Conservation (phyloP, 257 asterid species). For the Osmanthus fragrans region DNA sequence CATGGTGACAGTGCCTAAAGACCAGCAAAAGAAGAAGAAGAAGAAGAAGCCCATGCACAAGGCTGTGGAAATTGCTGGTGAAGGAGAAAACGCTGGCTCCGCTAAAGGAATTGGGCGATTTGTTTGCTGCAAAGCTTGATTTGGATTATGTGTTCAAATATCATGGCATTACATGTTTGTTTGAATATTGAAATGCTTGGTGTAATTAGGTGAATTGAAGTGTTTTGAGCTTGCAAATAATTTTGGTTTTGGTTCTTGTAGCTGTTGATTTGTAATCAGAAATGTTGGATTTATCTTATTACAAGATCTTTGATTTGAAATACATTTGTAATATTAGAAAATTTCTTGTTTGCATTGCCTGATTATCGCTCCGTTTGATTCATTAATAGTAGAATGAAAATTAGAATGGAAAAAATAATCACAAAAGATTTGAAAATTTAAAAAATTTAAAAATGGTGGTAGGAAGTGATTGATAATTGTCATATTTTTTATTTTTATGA, state of each 20-base stretch:
- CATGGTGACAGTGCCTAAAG: conserved; percentile 44
- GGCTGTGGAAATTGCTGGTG: conserved; percentile 34
- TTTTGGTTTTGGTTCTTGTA: background rate
- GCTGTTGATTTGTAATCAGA: background rate
- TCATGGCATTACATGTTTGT: background rate
- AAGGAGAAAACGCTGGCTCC: conserved; percentile 18
- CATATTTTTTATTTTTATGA: too few relatives aligned
- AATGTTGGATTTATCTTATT: too few relatives aligned
- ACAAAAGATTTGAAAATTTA: too few relatives aligned
- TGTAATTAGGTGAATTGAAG: background rate
- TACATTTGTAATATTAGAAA: too few relatives aligned
- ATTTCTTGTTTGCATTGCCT: too few relatives aligned
- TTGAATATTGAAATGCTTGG: background rate
- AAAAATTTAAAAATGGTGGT: too few relatives aligned
- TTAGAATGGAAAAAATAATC: too few relatives aligned
- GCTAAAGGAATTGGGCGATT: conserved; percentile 39
- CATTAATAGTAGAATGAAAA: too few relatives aligned
- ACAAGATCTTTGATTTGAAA: too few relatives aligned
- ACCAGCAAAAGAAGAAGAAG: conserved; percentile 28
- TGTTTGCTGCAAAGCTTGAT: conserved; percentile 46
- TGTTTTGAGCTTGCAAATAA: background rate
- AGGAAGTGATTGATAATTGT: too few relatives aligned
- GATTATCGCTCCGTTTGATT: too few relatives aligned
- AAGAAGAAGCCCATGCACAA: conserved; percentile 32
- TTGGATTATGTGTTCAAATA: background rate